phyloP scores from a whole-genome alignment of 139 green algal genomes.

The Chlamydomonas sp. region DNA sequence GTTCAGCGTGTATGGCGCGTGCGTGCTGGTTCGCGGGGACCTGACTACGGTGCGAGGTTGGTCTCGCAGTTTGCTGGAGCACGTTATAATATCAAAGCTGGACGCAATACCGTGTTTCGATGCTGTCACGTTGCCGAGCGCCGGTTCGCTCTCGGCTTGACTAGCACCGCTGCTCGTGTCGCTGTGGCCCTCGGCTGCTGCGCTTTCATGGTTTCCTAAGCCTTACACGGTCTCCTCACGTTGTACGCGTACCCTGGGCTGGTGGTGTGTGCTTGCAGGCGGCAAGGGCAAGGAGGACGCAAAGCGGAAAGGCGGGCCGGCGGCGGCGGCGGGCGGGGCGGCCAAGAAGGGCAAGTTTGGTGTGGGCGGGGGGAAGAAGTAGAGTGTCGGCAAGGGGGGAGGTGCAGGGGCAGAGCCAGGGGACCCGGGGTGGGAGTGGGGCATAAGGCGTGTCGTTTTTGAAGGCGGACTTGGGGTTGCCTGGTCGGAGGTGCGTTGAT shows the following conservation, averaged over 20 bases:
- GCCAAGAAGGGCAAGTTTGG: slow-evolving; percentile 61
- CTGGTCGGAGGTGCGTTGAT: not conserved
- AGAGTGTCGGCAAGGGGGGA: not conserved
- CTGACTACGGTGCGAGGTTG: not conserved
- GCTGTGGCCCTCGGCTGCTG: too few relatives aligned
- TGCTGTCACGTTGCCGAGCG: not conserved
- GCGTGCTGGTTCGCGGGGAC: not conserved
- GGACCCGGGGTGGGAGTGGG: too few relatives aligned
- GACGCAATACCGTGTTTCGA: not conserved
- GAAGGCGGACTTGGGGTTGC: too few relatives aligned
- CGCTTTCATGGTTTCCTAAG: too few relatives aligned
- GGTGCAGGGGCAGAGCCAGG: not conserved
- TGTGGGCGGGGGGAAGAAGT: slow-evolving; percentile 52
- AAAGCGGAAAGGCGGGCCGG: slow-evolving; percentile 43
- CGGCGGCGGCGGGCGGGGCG: slow-evolving; percentile 1
- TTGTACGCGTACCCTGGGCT: not conserved
- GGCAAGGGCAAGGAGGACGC: slow-evolving; percentile 6
- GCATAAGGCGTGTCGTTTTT: too few relatives aligned
- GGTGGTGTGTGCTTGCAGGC: not conserved
- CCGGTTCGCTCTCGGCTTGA: not conserved
- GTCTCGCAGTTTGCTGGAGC: not conserved
- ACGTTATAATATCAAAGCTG: not conserved
- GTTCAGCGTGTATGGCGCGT: not conserved
- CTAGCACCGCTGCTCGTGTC: not conserved
- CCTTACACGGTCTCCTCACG: not conserved